A percentile compares a stretch with the other conserved stretches of the same genome.
phyloP scores from a whole-genome alignment of 108 stramenopile species.

The Fragilariopsis cylindrus region DNA sequence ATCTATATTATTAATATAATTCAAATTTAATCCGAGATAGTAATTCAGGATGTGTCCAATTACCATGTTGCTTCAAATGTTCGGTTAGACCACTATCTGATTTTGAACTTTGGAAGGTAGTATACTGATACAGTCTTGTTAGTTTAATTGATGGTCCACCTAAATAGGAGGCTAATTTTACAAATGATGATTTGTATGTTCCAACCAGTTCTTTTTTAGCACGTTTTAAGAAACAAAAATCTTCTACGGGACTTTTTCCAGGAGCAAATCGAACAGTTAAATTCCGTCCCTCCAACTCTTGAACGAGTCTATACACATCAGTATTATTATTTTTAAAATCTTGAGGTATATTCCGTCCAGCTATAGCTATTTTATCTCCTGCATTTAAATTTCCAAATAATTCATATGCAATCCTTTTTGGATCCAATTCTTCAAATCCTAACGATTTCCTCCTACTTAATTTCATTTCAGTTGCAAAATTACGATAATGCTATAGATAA shows the following conservation, averaged over 20 bases:
- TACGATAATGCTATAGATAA: constrained; percentile 43
- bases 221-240: constrained; percentile 65
- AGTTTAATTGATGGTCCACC: constrained; percentile 23
- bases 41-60: constrained; percentile 30
- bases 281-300: constrained; percentile 41
- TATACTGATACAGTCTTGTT: constrained; percentile 29
- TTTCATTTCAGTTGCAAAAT: constrained; percentile 61
- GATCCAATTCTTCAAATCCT: constrained; percentile 62
- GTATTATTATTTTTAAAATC: constrained; percentile 17
- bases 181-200: constrained; percentile 43
- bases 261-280: constrained; percentile 40
- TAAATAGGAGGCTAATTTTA: constrained; percentile 46
- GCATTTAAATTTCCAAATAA: constrained; percentile 42
- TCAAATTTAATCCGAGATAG: constrained; percentile 26
- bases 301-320: constrained; percentile 21
- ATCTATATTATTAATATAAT: constrained; percentile 6
- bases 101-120: constrained; percentile 38
- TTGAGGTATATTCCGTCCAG: not conserved
- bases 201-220: constrained; percentile 56
- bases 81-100: constrained; percentile 6
- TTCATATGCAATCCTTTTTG: constrained; percentile 32
- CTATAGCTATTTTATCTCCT: constrained; percentile 50
- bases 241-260: constrained; percentile 41
- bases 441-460: constrained; percentile 13
- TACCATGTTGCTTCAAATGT: constrained; percentile 20